Evolutionary conservation across 306 rosid species (phyloP).

Genomic region (Medicago lupulina): DNA sequence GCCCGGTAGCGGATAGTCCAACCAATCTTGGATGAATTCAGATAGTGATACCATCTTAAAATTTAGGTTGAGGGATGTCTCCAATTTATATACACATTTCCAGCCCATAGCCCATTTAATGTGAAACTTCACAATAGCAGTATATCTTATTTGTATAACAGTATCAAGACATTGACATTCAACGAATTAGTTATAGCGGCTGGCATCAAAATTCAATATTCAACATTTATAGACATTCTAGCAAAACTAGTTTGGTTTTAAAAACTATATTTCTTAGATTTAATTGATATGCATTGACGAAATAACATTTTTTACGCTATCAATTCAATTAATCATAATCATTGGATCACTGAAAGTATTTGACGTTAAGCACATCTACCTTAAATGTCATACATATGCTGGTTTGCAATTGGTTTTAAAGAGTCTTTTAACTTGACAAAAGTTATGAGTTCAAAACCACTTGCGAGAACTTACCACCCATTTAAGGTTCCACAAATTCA

Average conservation of each 20-base stretch:
- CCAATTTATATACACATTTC: background rate
- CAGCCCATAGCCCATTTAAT: background rate
- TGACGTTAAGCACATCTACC: background rate
- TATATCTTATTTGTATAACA: background rate
- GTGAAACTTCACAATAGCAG: background rate
- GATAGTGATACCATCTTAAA: background rate
- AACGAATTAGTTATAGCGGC: background rate
- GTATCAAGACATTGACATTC: background rate
- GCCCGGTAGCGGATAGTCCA: background rate
- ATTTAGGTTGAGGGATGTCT: background rate
- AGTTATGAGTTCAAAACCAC: too few relatives aligned
- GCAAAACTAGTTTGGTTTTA: slow-evolving; percentile 6
- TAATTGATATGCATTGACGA: background rate
- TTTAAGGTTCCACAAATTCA: too few relatives aligned
- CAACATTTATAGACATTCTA: slow-evolving; percentile 21
- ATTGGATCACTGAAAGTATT: background rate
- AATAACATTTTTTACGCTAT: background rate
- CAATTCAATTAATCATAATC: background rate
- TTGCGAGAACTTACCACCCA: too few relatives aligned
- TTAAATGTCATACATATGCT: background rate
- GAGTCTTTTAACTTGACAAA: too few relatives aligned
- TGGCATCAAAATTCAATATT: background rate
- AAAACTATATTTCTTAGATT: slow-evolving; percentile 6
- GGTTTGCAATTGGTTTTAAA: background rate
- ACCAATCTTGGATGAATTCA: background rate